Conservation (phyloP, 805 yeast species). For the Saccharomycopsis fermentans region DNA sequence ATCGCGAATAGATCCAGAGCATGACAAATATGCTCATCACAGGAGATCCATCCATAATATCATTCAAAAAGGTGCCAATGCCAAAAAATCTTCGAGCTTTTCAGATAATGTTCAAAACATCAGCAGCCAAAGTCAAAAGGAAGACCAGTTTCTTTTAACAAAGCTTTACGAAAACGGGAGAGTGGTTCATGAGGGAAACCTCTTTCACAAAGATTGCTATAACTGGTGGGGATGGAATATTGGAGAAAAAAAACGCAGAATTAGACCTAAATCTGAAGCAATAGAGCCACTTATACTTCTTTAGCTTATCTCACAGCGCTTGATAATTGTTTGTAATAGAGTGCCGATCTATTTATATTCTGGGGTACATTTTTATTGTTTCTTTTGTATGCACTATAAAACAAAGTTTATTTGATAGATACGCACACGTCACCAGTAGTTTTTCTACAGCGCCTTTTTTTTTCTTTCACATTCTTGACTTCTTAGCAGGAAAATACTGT, state of each 20-base stretch:
- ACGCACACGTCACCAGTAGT: too few relatives aligned
- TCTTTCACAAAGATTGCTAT: background rate
- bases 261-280: background rate
- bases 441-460: too few relatives aligned
- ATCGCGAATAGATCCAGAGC: background rate
- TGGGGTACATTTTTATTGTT: too few relatives aligned
- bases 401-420: too few relatives aligned
- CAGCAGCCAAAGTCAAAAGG: background rate
- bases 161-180: background rate
- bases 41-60: background rate
- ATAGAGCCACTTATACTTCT: background rate
- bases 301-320: background rate
- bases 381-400: too few relatives aligned
- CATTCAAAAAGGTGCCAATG: background rate
- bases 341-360: too few relatives aligned
- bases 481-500: too few relatives aligned
- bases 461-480: too few relatives aligned
- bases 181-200: background rate
- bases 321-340: too few relatives aligned
- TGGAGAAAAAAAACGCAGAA: background rate
- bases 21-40: background rate
- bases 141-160: background rate
- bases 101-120: background rate
- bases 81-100: background rate
- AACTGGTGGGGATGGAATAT: background rate